Percentiles rank a stretch among this genome's conserved stretches.
Conservation (phyloP, 2,329 filamentous ascomycete genomes). For the Rutstroemia sp. region DNA sequence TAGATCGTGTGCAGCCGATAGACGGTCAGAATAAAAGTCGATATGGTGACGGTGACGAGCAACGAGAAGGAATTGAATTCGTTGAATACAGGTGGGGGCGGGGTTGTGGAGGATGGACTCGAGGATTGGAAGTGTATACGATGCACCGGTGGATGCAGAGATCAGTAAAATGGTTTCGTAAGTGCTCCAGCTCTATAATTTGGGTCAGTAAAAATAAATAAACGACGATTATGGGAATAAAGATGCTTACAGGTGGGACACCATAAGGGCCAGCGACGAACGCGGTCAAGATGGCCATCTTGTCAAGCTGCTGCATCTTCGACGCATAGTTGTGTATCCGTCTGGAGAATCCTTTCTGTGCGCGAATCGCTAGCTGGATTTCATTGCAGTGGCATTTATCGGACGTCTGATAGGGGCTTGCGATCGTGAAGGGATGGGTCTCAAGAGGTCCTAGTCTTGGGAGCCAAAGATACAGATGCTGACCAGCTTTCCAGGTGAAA, state of each 20-base stretch:
- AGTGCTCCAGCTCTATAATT: constrained; percentile 39
- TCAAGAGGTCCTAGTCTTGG: constrained; percentile 47
- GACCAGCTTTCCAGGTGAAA: constrained; percentile 51
- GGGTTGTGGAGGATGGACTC: constrained; percentile 43
- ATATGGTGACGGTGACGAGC: constrained; percentile 46
- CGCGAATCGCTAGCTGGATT: constrained; percentile 51
- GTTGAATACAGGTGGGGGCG: constrained; percentile 39
- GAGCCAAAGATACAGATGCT: constrained; percentile 55
- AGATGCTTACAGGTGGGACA: constrained; percentile 34
- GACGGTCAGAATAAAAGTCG: constrained; percentile 45
- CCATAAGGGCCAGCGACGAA: constrained; percentile 52
- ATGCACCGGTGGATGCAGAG: constrained; percentile 56
- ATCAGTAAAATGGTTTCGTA: constrained; percentile 54
- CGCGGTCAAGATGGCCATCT: constrained; percentile 31
- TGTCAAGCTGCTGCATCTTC: constrained; percentile 28
- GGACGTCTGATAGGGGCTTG: constrained; percentile 44
- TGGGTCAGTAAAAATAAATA: not conserved
- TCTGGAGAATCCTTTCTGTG: constrained; percentile 50
- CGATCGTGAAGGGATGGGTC: constrained; percentile 55
- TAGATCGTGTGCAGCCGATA: constrained; percentile 38
- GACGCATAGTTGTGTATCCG: constrained; percentile 42
- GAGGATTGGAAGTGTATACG: constrained; percentile 52
- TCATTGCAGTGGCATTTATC: constrained; percentile 36
- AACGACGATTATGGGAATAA: not conserved
- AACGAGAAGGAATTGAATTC: constrained; percentile 46